phyloP scores from a whole-genome alignment of 805 yeast genomes.

The Maudiozyma saulgeensis region DNA sequence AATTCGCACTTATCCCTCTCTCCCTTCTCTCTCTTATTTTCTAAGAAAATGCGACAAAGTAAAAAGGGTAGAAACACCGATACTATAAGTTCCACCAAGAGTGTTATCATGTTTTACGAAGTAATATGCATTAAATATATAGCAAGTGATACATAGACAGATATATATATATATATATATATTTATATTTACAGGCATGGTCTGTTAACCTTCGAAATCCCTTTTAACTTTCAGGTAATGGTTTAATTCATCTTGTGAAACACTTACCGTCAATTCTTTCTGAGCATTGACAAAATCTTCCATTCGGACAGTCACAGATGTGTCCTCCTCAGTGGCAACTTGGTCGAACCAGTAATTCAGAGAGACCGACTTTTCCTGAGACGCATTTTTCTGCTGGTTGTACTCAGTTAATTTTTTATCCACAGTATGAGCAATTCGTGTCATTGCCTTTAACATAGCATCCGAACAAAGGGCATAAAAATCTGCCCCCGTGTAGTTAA shows the following conservation, averaged over 20 bases:
- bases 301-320: constrained; percentile 54
- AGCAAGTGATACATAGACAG: background rate
- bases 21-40: too few species aligned
- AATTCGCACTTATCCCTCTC: too few species aligned
- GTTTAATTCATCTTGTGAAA: constrained; percentile 73
- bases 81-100: background rate
- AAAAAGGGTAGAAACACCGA: background rate
- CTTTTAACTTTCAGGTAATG: constrained; percentile 76
- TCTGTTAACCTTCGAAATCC: constrained; percentile 46
- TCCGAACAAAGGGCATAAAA: constrained; percentile 94
- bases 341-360: constrained; percentile 89
- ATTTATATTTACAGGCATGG: background rate
- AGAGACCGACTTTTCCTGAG: constrained; percentile 39
- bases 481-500: constrained; percentile 95
- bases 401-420: constrained; percentile 52
- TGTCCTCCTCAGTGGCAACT: constrained; percentile 57
- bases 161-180: too few species aligned
- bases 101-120: too few species aligned
- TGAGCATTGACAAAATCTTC: constrained; percentile 75
- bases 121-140: background rate
- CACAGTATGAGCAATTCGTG: constrained; percentile 68
- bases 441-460: constrained; percentile 94
- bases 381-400: constrained; percentile 28
- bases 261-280: constrained; percentile 67
- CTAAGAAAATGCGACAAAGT: background rate